Evolutionary conservation across 2,329 filamentous ascomycete genomes (phyloP).

Genomic region (Talaromyces sp.): DNA sequence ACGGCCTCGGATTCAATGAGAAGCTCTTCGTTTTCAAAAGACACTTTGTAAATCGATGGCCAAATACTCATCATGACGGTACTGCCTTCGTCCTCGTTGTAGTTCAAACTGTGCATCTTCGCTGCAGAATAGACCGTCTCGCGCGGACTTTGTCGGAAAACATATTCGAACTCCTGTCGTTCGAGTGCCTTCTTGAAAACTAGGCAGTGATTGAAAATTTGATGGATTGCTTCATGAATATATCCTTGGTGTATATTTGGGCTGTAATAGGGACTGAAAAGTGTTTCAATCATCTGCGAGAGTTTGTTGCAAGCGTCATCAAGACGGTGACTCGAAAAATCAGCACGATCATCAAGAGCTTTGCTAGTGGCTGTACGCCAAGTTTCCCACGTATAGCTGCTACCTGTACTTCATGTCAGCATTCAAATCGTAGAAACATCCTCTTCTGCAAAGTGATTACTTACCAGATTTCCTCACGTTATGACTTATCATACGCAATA

Average conservation of each 20-base stretch:
- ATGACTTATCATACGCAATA: not conserved
- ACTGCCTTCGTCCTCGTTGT: not conserved
- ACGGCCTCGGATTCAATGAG: conserved; percentile 3
- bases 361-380: conserved; percentile 25
- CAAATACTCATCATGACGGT: conserved; percentile 5
- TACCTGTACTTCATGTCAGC: conserved; percentile 11
- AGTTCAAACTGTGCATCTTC: conserved; percentile 1
- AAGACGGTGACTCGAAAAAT: not conserved
- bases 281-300: conserved; percentile 8
- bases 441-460: not conserved
- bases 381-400: conserved; percentile 14
- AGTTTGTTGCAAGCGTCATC: not conserved
- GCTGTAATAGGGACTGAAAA: not conserved
- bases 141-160: not conserved
- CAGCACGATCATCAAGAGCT: not conserved
- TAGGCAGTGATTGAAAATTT: not conserved
- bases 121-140: not conserved
- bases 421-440: not conserved
- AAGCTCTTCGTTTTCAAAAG: not conserved
- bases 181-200: conserved; percentile 23
- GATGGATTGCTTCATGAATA: not conserved
- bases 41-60: not conserved
- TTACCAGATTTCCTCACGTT: conserved; percentile 12
- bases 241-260: not conserved
- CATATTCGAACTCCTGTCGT: conserved; percentile 17